Conservation (phyloP, 2,329 filamentous ascomycete genomes). For the Sporothrix mexicana region DNA sequence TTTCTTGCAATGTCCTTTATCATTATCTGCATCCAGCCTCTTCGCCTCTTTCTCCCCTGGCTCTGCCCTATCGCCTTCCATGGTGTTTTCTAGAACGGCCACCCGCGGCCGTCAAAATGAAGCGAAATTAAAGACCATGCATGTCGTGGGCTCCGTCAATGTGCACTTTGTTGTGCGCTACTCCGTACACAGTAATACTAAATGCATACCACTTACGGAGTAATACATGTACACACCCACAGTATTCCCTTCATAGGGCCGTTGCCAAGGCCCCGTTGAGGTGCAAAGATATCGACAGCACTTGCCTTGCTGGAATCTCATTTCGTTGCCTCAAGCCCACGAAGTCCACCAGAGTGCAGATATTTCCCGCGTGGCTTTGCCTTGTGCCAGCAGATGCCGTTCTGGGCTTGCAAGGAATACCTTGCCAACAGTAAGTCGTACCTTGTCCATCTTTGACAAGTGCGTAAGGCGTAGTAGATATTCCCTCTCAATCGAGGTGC, state of each 20-base stretch:
- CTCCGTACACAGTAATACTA: too few relatives aligned
- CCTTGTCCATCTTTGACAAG: not conserved
- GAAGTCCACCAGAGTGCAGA: too few relatives aligned
- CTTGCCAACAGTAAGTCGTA: not conserved
- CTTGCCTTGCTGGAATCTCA: not conserved
- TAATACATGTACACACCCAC: not conserved
- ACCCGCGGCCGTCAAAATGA: not conserved
- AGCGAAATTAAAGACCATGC: constrained; percentile 14
- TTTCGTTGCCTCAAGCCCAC: not conserved
- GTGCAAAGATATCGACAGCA: not conserved
- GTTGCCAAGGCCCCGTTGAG: constrained; percentile 7
- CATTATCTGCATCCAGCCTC: too few relatives aligned
- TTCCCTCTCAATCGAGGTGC: not conserved
- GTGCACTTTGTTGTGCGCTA: too few relatives aligned
- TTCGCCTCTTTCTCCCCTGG: too few relatives aligned
- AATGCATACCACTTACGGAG: not conserved
- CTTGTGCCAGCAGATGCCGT: not conserved
- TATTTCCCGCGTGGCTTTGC: constrained; percentile 9
- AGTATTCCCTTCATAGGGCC: not conserved
- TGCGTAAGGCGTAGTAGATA: not conserved
- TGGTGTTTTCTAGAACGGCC: constrained; percentile 7
- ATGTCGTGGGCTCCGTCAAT: not conserved
- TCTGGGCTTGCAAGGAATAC: not conserved
- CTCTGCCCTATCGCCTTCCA: constrained; percentile 9
- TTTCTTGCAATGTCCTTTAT: not conserved